Percentiles rank a stretch among this genome's conserved stretches.
These are phyloP conservation scores for Beauveria rudraprayagi DNA, from an alignment of 2,329 filamentous ascomycete species.

Conservation along the genomic window DNA sequence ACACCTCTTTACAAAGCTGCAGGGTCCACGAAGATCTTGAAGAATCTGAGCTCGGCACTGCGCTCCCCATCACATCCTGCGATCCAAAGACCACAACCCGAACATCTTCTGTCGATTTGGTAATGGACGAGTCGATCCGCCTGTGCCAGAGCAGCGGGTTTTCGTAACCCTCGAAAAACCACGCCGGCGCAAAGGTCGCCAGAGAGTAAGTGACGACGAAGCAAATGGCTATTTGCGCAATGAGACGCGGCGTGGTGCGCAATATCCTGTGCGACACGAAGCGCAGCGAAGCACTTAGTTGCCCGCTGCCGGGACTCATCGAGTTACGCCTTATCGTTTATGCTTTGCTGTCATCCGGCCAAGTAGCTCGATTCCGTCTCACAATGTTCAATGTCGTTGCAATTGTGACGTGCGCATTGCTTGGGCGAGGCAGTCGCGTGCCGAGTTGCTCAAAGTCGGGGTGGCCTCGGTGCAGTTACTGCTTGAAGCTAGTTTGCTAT, in stretches of 20 bases:
- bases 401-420: background rate
- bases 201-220: background rate
- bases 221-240: background rate
- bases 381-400: background rate
- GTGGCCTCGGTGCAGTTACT: too few species aligned
- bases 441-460: too few species aligned
- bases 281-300: background rate
- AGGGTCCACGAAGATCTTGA: conserved; percentile 1
- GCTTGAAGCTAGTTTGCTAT: too few species aligned
- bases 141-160: background rate
- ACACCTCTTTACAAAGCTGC: conserved; percentile 7
- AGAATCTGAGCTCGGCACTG: background rate
- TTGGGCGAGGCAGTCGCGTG: too few species aligned
- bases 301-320: background rate
- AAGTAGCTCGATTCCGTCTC: background rate
- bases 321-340: background rate
- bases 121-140: background rate
- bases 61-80: conserved; percentile 7
- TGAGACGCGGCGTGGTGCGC: background rate
- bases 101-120: conserved; percentile 2
- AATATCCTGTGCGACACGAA: background rate
- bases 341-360: background rate
- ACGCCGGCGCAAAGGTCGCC: background rate
- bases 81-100: conserved; percentile 8
- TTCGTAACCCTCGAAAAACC: background rate